Evolutionary conservation across 306 rosid genomes (phyloP), one percentile per base, ranked within the genome.

Genomic region (Bauhinia variegata): DNA sequence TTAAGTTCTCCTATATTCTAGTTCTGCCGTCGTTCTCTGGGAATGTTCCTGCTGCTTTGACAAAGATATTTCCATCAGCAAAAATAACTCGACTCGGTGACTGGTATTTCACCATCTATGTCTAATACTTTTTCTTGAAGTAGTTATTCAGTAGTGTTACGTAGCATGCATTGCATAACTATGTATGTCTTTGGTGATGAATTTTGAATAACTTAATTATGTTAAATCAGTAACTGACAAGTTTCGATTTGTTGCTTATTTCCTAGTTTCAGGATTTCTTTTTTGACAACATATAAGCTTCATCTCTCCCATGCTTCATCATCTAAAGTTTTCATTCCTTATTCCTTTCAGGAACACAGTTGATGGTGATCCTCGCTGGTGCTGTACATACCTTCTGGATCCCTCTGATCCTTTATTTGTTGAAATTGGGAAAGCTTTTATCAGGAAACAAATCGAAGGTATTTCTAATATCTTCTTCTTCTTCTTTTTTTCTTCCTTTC

Each of bases 11-110:
- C 59, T 60, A 46, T 83, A 30, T 75, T 77, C 47, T 81, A 92
- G 98, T 92, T 73, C 77, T 92, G 58, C 96, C 98, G 31, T 84
- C 98, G 60, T 92, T 92, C 84, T 86, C 98, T 49, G 98, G 98
- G 80, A 92, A 92, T 75, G 91, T 89, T 65, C 98, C 96, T 41
- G 93, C 82, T 50, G 80, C 88, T 44, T 80, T 92, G 87, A 67
- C 52, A 41, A 85, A 81, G 80, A 82, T 79, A 47, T 85, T 74
- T 79, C 96, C 96, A 66, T 82, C 88, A 1, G 98, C 96, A 49
- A 86, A 84, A 74, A 92, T 92, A 79, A 86, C 89, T n/a, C 89
- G 88, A 81, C 95, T 92, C 18, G 96, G 98, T 39, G 88, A 84
- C 71, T 92, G 98, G 98, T 92, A 89, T 39, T 64, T 56, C 66